phyloP scores from a whole-genome alignment of 768 basidiomycete species.

The Calocera viscosa region DNA sequence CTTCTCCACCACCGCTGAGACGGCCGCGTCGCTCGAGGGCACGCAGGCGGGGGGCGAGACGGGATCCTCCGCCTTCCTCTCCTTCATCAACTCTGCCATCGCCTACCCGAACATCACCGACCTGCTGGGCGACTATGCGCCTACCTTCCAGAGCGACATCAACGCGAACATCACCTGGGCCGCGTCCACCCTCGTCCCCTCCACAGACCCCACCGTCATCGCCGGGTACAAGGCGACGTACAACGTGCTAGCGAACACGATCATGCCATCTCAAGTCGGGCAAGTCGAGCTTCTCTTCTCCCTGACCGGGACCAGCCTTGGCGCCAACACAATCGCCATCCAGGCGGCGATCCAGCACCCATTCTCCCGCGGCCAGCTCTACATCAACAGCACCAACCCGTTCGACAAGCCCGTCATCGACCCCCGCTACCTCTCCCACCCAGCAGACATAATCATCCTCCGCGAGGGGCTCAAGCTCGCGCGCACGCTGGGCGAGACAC shows the following conservation, averaged over 20 bases:
- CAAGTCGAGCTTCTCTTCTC: conserved; percentile 46
- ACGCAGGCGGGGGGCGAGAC: conserved; percentile 20
- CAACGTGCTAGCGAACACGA: conserved; percentile 31
- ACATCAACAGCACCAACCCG: conserved; percentile 45
- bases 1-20: conserved; percentile 31
- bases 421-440: conserved; percentile 50
- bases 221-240: conserved; percentile 48
- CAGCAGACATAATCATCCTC: conserved; percentile 39
- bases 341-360: conserved; percentile 59
- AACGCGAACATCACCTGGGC: conserved; percentile 25
- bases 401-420: conserved; percentile 54
- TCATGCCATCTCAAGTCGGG: conserved; percentile 35
- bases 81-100: conserved; percentile 52
- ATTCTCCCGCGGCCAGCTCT: conserved; percentile 48
- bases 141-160: conserved; percentile 28
- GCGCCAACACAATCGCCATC: conserved; percentile 33
- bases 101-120: conserved; percentile 44
- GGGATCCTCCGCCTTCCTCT: conserved; percentile 30
- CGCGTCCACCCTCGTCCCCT: conserved; percentile 34
- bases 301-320: conserved; percentile 28
- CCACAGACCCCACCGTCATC: conserved; percentile 34
- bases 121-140: conserved; percentile 31
- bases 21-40: conserved; percentile 28
- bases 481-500: conserved; percentile 40
- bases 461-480: conserved; percentile 52